These are phyloP conservation scores for Spinacia oleracea DNA, from an alignment of 179 eudicot species.

Conservation along the genomic window DNA sequence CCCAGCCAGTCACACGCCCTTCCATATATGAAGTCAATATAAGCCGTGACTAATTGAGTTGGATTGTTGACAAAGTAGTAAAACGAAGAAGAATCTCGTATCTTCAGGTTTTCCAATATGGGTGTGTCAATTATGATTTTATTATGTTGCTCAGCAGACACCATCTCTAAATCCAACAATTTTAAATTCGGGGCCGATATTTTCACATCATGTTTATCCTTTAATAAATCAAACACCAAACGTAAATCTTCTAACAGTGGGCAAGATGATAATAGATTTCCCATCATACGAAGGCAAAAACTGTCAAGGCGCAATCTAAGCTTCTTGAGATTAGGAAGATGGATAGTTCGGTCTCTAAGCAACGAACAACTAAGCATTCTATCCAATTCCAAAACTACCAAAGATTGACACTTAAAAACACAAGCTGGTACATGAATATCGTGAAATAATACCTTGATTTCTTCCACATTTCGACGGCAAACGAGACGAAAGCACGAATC, in stretches of 20 bases:
- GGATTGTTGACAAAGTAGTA: not conserved
- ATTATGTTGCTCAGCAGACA: not conserved
- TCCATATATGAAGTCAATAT: too few species aligned
- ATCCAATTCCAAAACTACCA: not conserved
- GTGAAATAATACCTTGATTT: not conserved
- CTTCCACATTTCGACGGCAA: not conserved
- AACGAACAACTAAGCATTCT: not conserved
- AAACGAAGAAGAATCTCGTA: too few species aligned
- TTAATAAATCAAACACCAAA: not conserved
- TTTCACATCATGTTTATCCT: not conserved
- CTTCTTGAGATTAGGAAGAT: conserved; percentile 6
- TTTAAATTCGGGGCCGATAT: not conserved
- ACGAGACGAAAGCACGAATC: not conserved
- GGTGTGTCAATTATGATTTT: not conserved
- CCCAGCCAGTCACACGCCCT: not conserved
- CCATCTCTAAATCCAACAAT: not conserved
- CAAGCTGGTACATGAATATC: not conserved
- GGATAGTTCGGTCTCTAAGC: too few species aligned
- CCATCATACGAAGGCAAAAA: too few species aligned
- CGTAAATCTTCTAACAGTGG: not conserved
- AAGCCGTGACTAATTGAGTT: not conserved
- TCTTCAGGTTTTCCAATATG: not conserved
- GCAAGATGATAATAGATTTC: not conserved
- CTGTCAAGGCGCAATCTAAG: not conserved
- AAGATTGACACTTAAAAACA: not conserved